Evolutionary conservation across 345 rosid genomes (phyloP).

Genomic region (Boechera retrofracta): DNA sequence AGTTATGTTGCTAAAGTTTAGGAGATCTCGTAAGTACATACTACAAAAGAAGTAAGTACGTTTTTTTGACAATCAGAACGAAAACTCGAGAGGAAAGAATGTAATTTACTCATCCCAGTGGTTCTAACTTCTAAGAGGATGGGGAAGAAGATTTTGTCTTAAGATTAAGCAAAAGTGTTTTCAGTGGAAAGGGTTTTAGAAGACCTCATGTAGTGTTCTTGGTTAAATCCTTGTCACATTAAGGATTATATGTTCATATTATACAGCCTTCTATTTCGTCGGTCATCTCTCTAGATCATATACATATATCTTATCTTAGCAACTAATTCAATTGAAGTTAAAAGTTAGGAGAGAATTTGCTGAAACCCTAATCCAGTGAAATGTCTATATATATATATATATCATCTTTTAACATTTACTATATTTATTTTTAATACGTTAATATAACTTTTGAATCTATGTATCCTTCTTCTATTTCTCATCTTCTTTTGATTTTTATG

Average conservation of each 20-base stretch:
- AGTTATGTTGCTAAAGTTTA: slow-evolving; percentile 31
- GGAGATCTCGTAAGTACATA: slow-evolving; percentile 38
- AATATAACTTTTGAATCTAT: background rate
- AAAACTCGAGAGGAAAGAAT: slow-evolving; percentile 10
- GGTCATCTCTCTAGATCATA: slow-evolving; percentile 3
- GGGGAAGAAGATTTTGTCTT: slow-evolving; percentile 31
- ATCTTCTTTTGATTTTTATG: too few species aligned
- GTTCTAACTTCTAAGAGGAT: slow-evolving; percentile 11
- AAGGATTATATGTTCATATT: slow-evolving; percentile 34
- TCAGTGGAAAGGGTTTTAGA: slow-evolving; percentile 13
- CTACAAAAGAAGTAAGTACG: slow-evolving; percentile 42
- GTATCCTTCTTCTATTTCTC: background rate
- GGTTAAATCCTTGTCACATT: slow-evolving; percentile 15
- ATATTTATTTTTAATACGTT: background rate
- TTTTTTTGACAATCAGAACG: slow-evolving; percentile 27
- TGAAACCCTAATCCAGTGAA: background rate
- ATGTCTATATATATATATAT: background rate
- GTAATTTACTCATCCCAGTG: background rate
- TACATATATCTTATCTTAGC: background rate
- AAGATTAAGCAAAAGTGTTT: slow-evolving; percentile 5
- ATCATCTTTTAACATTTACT: background rate
- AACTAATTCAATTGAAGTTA: background rate
- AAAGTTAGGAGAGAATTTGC: background rate
- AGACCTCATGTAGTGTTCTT: slow-evolving; percentile 17
- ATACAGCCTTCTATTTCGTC: background rate